phyloP scores from a whole-genome alignment of 2,329 filamentous ascomycete species.

The Penicillium sp. region DNA sequence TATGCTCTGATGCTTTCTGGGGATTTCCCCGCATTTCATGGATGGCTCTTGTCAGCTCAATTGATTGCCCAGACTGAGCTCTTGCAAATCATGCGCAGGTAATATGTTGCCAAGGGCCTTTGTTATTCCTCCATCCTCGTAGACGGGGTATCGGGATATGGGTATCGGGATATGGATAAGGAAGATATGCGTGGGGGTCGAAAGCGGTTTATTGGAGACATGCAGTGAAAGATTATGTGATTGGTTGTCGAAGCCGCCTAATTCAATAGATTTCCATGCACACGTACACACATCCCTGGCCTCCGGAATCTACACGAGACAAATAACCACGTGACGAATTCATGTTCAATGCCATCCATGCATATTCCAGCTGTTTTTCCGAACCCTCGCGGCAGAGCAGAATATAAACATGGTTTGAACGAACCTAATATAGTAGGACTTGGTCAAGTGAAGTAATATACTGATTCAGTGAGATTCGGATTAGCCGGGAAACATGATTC shows the following conservation, averaged over 20 bases:
- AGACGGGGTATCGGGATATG: too few relatives aligned
- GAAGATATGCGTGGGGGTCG: neutral
- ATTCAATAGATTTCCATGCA: neutral
- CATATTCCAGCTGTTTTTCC: neutral
- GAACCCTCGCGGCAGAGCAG: too few relatives aligned
- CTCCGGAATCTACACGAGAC: neutral
- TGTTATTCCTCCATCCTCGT: neutral
- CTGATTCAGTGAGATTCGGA: neutral
- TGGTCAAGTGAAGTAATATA: neutral
- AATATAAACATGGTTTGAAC: neutral
- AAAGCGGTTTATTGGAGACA: too few relatives aligned
- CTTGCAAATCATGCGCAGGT: neutral
- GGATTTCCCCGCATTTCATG: conserved; percentile 2
- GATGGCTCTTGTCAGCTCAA: neutral
- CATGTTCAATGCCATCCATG: neutral
- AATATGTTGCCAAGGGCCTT: neutral
- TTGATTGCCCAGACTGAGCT: neutral
- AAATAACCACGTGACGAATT: neutral
- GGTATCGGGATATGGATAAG: neutral
- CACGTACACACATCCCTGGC: neutral
- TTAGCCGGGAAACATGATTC: neutral
- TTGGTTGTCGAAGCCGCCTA: neutral
- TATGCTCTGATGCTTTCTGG: neutral
- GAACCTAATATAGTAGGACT: neutral
- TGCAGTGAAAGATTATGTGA: too few relatives aligned